Conservation (phyloP, 2,329 filamentous ascomycete genomes). For the Hypoxylon sp. region DNA sequence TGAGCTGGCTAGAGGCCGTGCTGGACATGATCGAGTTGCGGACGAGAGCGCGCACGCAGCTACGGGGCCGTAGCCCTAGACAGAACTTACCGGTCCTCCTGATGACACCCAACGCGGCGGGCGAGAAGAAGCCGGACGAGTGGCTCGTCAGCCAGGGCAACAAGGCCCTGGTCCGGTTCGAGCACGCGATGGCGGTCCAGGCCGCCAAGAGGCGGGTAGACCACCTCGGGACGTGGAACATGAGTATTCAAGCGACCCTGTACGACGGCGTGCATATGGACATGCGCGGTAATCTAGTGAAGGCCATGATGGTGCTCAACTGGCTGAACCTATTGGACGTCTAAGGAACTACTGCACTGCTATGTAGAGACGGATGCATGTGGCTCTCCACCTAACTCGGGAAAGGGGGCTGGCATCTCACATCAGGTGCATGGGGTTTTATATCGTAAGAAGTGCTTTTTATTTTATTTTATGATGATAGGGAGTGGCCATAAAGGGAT, state of each 20-base stretch:
- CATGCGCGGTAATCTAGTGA: slow-evolving; percentile 60
- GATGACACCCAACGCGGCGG: slow-evolving; percentile 60
- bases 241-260: slow-evolving; percentile 61
- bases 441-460: not conserved
- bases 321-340: slow-evolving; percentile 56
- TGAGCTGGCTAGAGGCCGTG: slow-evolving; percentile 56
- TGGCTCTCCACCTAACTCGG: slow-evolving; percentile 1
- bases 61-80: slow-evolving; percentile 27
- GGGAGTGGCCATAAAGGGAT: not conserved
- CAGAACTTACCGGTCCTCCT: slow-evolving; percentile 49
- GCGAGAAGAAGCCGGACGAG: slow-evolving; percentile 59
- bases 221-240: slow-evolving; percentile 63
- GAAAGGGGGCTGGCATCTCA: not conserved
- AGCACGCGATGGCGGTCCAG: slow-evolving; percentile 54
- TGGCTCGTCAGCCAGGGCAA: slow-evolving; percentile 61
- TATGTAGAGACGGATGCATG: not conserved
- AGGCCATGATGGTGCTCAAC: slow-evolving; percentile 63
- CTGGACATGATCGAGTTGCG: slow-evolving; percentile 48
- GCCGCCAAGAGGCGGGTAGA: slow-evolving; percentile 55
- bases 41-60: slow-evolving; percentile 36
- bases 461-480: not conserved
- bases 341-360: slow-evolving; percentile 22
- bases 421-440: not conserved
- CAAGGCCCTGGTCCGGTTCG: slow-evolving; percentile 60
- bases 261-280: slow-evolving; percentile 63